Conservation (phyloP, 2,329 filamentous ascomycete genomes). For the Trichoderma polysporum region DNA sequence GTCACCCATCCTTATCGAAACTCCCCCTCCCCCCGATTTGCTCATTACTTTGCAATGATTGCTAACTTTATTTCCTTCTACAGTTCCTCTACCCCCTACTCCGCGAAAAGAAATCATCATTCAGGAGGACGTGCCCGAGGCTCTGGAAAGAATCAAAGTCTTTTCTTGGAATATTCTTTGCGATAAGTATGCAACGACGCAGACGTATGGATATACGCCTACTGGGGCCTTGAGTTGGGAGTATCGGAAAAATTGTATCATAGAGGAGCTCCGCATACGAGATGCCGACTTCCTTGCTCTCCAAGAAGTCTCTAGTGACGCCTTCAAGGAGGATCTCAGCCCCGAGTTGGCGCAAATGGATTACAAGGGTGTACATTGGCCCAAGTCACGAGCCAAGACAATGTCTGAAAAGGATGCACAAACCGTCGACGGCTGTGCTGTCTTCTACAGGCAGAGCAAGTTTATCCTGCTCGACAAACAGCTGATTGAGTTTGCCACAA, state of each 20-base stretch:
- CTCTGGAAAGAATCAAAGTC: slow-evolving; percentile 72
- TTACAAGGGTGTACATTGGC: slow-evolving; percentile 93
- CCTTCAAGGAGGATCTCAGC: slow-evolving; percentile 87
- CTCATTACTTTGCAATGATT: not conserved
- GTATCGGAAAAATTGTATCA: slow-evolving; percentile 76
- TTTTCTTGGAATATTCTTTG: slow-evolving; percentile 96
- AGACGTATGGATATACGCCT: slow-evolving; percentile 88
- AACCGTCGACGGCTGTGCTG: slow-evolving; percentile 92
- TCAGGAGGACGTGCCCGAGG: slow-evolving; percentile 60
- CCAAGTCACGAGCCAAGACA: slow-evolving; percentile 84
- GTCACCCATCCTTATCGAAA: slow-evolving; percentile 33
- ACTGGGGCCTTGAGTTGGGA: slow-evolving; percentile 82
- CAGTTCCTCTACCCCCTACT: slow-evolving; percentile 74
- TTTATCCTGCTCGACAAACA: slow-evolving; percentile 94
- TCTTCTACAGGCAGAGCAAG: slow-evolving; percentile 95
- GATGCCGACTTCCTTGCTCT: slow-evolving; percentile 89
- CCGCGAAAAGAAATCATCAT: slow-evolving; percentile 79
- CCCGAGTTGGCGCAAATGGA: slow-evolving; percentile 82
- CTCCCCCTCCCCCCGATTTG: not conserved
- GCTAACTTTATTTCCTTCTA: slow-evolving; percentile 27
- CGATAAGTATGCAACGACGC: slow-evolving; percentile 83
- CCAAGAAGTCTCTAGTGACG: slow-evolving; percentile 90
- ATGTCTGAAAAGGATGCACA: slow-evolving; percentile 88
- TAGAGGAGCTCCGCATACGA: slow-evolving; percentile 75
- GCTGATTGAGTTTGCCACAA: slow-evolving; percentile 85